These are phyloP conservation scores for Leishmania aethiopica DNA, from an alignment of 208 protist species.

Conservation along the genomic window DNA sequence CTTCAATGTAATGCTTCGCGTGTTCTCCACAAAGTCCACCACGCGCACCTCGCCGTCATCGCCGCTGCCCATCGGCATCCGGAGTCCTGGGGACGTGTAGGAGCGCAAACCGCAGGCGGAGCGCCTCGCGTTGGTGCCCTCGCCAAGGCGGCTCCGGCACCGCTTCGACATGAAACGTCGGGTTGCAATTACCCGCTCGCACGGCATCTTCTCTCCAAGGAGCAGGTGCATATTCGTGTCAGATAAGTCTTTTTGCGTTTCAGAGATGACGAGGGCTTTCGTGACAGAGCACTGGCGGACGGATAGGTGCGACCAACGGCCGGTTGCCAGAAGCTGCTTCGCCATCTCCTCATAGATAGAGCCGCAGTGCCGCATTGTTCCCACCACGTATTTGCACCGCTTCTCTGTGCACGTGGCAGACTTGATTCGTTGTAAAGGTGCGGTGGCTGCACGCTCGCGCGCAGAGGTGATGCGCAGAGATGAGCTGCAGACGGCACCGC, in stretches of 20 bases:
- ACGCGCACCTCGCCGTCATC: slow-evolving; percentile 53
- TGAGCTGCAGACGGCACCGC: slow-evolving; percentile 13
- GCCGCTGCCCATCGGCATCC: slow-evolving; percentile 59
- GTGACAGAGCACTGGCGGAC: slow-evolving; percentile 28
- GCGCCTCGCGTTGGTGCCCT: slow-evolving; percentile 6
- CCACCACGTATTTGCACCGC: slow-evolving; percentile 51
- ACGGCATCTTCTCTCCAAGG: slow-evolving; percentile 70
- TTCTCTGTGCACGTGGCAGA: slow-evolving; percentile 15
- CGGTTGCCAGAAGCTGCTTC: slow-evolving; percentile 57
- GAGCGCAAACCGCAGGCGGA: slow-evolving; percentile 1
- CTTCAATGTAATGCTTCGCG: slow-evolving; percentile 77
- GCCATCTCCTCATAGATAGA: slow-evolving; percentile 82
- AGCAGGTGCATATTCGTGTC: slow-evolving; percentile 62
- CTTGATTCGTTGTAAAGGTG: slow-evolving; percentile 12
- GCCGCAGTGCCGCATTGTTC: slow-evolving; percentile 66
- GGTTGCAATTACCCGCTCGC: slow-evolving; percentile 51
- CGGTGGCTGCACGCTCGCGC: slow-evolving; percentile 15
- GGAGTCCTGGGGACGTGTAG: slow-evolving; percentile 11
- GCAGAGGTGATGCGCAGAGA: slow-evolving; percentile 17
- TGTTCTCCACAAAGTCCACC: slow-evolving; percentile 73
- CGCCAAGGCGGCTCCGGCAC: slow-evolving; percentile 15
- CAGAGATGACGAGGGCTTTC: slow-evolving; percentile 41
- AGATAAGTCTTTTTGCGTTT: slow-evolving; percentile 32
- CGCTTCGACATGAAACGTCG: slow-evolving; percentile 54
- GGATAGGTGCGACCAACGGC: slow-evolving; percentile 49